Base-by-base conservation (phyloP, 805 yeast species). In the Kodamaea jinghongensis region DNA sequence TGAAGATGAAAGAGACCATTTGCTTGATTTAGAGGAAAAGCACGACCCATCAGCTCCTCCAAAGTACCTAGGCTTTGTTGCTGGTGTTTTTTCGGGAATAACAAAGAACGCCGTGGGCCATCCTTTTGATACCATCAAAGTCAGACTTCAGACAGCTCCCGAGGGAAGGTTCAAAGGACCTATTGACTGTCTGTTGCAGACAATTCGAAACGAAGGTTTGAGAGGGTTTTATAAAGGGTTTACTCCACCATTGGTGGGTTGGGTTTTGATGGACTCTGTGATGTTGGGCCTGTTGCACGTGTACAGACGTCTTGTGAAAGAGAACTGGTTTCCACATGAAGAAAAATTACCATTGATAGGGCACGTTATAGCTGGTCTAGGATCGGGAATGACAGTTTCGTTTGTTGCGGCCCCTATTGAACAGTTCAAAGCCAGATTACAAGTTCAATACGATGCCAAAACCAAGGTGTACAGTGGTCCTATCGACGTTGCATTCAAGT, bases 401-500 rank as follows among this genome's bases (percentile, higher is more conserved):
- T 84, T 89, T 65, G 90, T 89, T n/a, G 97, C 97, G 4, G 96
- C 96, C 0, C 96, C 96, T 2, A 83, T 89, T 6, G 97, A 89
- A 59, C 83, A 84, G 51, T 79, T 89, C 49, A 89, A 89, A 63
- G 96, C 95, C 3, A 73, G 95, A 46, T 70, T 89, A 36, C 96
- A 89, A 60, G 88, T 89, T 9, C 96, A 89, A 55, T 89, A 89
- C 57, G 95, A 87, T 57, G 82, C 89, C 9, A 73, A 76, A 30
- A 66, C 84, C 11, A 81, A 71, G 47, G 52, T 74, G 8, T 88
- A 83, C 56, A 70, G 67, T 2, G 96, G 96, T 0, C 96, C 97
- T 0, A 63, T 88, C 20, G 86, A 86, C 56, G 90, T 90, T 51
- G 75, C 81, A 13, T 50, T 60, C 38, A 79, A 81, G 44, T 62